These are phyloP conservation scores for Candida piceae DNA, from an alignment of 805 yeast genomes.

Conservation along the genomic window DNA sequence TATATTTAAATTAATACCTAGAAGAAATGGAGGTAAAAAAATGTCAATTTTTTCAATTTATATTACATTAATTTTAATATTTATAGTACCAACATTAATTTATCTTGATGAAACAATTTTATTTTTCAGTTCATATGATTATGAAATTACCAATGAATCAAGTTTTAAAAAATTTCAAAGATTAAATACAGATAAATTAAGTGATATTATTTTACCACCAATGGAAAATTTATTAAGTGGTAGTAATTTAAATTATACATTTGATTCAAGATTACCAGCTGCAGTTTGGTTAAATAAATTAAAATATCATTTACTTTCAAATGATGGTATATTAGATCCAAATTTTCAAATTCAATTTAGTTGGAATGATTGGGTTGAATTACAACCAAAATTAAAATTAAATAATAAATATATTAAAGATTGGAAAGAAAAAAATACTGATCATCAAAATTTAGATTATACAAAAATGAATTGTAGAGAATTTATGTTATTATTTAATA, in stretches of 20 bases:
- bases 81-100: slow-evolving; percentile 15
- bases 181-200: slow-evolving; percentile 24
- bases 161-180: slow-evolving; percentile 9
- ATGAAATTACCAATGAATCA: slow-evolving; percentile 13
- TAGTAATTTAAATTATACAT: slow-evolving; percentile 3
- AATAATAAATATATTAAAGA: slow-evolving; percentile 4
- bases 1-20: slow-evolving; percentile 6
- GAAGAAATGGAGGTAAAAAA: slow-evolving; percentile 4
- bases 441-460: slow-evolving; percentile 5
- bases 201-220: slow-evolving; percentile 61
- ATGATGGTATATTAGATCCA: slow-evolving; percentile 19
- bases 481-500: slow-evolving; percentile 11
- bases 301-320: slow-evolving; percentile 11
- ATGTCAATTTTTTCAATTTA: slow-evolving; percentile 13
- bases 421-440: slow-evolving; percentile 8
- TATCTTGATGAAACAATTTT: slow-evolving; percentile 14
- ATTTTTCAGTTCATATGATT: slow-evolving; percentile 2
- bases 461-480: slow-evolving; percentile 14
- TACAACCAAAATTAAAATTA: slow-evolving; percentile 15
- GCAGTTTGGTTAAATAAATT: slow-evolving; percentile 23
- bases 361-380: slow-evolving; percentile 30
- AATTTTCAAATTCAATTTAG: slow-evolving; percentile 27
- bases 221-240: slow-evolving; percentile 17
- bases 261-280: slow-evolving; percentile 32
- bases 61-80: slow-evolving; percentile 8